Evolutionary conservation across 139 green algal genomes (phyloP).

Genomic region (Chlorella sorokiniana): DNA sequence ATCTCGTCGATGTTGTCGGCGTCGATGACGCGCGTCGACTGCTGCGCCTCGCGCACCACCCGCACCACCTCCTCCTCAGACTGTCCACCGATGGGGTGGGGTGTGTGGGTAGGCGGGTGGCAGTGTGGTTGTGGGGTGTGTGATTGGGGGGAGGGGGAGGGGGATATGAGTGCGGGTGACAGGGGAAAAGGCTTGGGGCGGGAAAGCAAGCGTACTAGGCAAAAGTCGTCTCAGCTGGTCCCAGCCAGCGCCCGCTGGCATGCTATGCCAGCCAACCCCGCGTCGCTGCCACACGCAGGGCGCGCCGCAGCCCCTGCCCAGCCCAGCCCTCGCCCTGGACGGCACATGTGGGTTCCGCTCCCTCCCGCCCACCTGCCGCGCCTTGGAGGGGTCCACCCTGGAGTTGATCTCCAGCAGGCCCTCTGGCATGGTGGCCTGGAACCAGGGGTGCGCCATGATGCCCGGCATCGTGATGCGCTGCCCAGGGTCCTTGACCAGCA

Average conservation of each 20-base stretch:
- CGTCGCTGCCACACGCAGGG: no score
- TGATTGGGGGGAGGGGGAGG: background rate
- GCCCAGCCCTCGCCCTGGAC: background rate
- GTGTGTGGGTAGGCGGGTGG: no score
- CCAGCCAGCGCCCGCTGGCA: background rate
- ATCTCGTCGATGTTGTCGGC: slow-evolving; percentile 46
- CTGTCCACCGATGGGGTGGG: background rate
- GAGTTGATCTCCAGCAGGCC: slow-evolving; percentile 18
- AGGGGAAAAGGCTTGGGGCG: no score
- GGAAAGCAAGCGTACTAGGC: background rate
- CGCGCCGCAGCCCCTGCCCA: background rate
- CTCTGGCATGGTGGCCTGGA: slow-evolving; percentile 7
- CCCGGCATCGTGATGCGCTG: slow-evolving; percentile 35
- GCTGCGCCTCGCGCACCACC: slow-evolving; percentile 26
- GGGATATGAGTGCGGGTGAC: no score
- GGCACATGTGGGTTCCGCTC: no score
- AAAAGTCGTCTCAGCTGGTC: background rate
- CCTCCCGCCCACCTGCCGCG: slow-evolving; percentile 10
- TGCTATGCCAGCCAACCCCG: background rate
- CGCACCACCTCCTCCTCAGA: slow-evolving; percentile 14
- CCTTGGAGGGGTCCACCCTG: background rate
- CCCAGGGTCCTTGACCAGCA: slow-evolving; percentile 33
- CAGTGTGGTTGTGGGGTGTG: no score
- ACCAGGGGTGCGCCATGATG: slow-evolving; percentile 45
- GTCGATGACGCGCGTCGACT: slow-evolving; percentile 6